Evolutionary conservation across 2,329 filamentous ascomycete species (phyloP).

Genomic region (Juglanconis juglandina): DNA sequence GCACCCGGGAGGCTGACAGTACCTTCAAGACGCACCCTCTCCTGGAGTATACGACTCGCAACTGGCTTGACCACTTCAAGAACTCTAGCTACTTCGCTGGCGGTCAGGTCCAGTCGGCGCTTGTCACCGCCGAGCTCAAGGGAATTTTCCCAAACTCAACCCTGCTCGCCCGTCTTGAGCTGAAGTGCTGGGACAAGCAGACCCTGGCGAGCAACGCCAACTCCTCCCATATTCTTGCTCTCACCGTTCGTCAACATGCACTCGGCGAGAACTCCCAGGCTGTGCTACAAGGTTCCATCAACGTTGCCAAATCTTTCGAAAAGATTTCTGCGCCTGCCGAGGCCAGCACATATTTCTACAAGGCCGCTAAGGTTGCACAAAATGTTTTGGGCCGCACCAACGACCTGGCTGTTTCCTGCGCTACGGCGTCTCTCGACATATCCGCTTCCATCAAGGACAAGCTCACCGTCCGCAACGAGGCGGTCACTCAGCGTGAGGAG

Average conservation of each 20-base stretch:
- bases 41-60: conserved; percentile 17
- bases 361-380: conserved; percentile 17
- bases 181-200: conserved; percentile 20
- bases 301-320: conserved; percentile 17
- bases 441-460: conserved; percentile 15
- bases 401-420: conserved; percentile 16
- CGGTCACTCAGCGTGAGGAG: conserved; percentile 20
- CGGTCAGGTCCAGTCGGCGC: conserved; percentile 12
- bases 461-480: conserved; percentile 12
- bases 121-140: conserved; percentile 12
- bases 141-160: conserved; percentile 17
- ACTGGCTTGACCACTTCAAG: conserved; percentile 19
- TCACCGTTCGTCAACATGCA: conserved; percentile 7
- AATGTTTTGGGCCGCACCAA: conserved; percentile 14
- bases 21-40: conserved; percentile 17
- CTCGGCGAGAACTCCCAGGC: conserved; percentile 15
- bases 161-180: conserved; percentile 16
- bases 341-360: conserved; percentile 19
- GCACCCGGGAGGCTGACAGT: conserved; percentile 9
- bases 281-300: conserved; percentile 17
- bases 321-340: conserved; percentile 15
- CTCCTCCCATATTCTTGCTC: conserved; percentile 13
- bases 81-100: conserved; percentile 14
- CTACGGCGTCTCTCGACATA: conserved; percentile 14
- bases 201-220: conserved; percentile 14